These are phyloP conservation scores for Cladophialophora exuberans DNA, from an alignment of 2,329 filamentous ascomycete genomes.

Conservation along the genomic window DNA sequence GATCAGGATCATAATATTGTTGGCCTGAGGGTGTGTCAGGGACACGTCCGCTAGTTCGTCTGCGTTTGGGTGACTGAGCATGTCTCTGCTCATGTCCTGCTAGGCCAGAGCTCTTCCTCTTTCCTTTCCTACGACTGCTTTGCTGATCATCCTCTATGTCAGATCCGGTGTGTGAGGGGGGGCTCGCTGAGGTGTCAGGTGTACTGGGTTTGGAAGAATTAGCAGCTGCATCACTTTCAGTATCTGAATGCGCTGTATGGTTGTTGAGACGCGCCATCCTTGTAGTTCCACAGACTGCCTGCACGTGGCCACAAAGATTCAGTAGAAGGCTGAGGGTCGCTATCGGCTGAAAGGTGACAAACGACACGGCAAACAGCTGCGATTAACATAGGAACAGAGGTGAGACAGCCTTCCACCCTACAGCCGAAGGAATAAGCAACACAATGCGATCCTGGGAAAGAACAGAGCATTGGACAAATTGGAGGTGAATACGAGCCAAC, in stretches of 20 bases:
- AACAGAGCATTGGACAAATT: background rate
- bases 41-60: conserved; percentile 40
- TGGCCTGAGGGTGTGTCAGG: conserved; percentile 38
- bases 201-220: conserved; percentile 20
- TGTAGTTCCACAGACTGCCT: conserved; percentile 5
- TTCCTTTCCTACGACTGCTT: conserved; percentile 38
- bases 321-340: background rate
- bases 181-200: conserved; percentile 4
- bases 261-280: conserved; percentile 31
- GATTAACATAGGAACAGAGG: too few relatives aligned
- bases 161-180: conserved; percentile 44
- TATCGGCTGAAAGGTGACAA: too few relatives aligned
- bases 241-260: conserved; percentile 38
- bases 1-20: conserved; percentile 76
- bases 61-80: conserved; percentile 46
- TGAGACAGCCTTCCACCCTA: too few relatives aligned
- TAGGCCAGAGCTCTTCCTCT: conserved; percentile 46
- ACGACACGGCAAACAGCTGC: too few relatives aligned
- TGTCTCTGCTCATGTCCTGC: conserved; percentile 25
- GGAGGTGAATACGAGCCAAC: too few relatives aligned
- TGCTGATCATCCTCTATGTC: conserved; percentile 54
- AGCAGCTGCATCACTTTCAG: conserved; percentile 44
- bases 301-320: background rate
- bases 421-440: too few relatives aligned
- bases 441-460: too few relatives aligned